Percentiles rank a stretch among this genome's conserved stretches.
phyloP scores from a whole-genome alignment of 2,329 filamentous ascomycete species.

The Fusarium dimerum region DNA sequence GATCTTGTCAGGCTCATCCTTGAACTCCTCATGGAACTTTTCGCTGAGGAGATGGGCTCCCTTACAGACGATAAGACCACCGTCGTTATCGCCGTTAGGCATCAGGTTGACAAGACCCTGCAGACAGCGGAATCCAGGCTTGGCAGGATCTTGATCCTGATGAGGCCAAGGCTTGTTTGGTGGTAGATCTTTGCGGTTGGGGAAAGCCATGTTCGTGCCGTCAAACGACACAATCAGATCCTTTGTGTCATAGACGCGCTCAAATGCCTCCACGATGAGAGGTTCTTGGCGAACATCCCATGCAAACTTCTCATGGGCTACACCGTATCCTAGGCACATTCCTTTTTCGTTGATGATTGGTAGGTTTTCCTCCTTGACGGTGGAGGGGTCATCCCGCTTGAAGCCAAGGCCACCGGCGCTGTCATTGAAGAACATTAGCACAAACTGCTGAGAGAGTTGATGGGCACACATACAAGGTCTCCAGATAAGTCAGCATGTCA shows the following conservation, averaged over 20 bases:
- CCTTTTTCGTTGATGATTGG: constrained; percentile 43
- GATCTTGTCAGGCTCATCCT: constrained; percentile 35
- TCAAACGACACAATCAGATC: constrained; percentile 52
- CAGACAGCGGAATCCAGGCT: constrained; percentile 48
- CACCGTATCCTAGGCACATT: constrained; percentile 47
- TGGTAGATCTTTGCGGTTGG: constrained; percentile 37
- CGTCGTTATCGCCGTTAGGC: constrained; percentile 36
- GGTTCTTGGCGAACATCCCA: constrained; percentile 49
- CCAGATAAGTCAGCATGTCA: constrained; percentile 22
- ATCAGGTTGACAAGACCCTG: constrained; percentile 51
- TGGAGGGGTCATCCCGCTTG: constrained; percentile 17
- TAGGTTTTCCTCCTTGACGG: constrained; percentile 22
- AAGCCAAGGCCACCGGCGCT: constrained; percentile 16
- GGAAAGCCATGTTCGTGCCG: constrained; percentile 40
- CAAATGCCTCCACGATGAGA: constrained; percentile 47
- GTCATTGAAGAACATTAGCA: background rate
- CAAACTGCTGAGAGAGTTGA: fast-evolving
- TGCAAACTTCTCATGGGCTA: constrained; percentile 49
- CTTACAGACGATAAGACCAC: constrained; percentile 35
- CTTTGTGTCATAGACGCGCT: constrained; percentile 44
- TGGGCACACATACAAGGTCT: constrained; percentile 18
- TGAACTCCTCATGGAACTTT: constrained; percentile 36
- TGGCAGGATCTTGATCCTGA: constrained; percentile 23
- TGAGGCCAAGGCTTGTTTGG: constrained; percentile 25
- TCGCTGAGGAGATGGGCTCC: constrained; percentile 24